These are phyloP conservation scores for Westerdykella aurantiaca DNA, from an alignment of 2,329 filamentous ascomycete species.

Conservation along the genomic window DNA sequence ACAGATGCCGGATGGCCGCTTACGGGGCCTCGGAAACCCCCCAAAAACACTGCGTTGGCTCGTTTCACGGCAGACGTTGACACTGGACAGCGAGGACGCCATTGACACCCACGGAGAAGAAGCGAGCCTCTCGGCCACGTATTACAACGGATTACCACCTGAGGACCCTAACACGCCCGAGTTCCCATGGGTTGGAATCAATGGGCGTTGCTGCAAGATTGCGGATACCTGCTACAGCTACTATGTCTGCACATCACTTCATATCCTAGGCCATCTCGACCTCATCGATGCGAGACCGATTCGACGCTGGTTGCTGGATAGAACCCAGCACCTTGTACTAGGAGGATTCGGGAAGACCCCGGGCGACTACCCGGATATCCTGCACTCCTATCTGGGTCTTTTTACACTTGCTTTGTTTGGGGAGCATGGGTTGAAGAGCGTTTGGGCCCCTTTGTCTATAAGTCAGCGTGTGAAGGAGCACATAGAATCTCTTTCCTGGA, in stretches of 20 bases:
- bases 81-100: slow-evolving; percentile 39
- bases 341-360: slow-evolving; percentile 45
- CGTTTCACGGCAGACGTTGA: slow-evolving; percentile 42
- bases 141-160: slow-evolving; percentile 14
- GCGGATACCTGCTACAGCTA: slow-evolving; percentile 95
- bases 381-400: slow-evolving; percentile 85
- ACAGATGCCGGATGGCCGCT: slow-evolving; percentile 19
- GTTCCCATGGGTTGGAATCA: slow-evolving; percentile 65
- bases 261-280: slow-evolving; percentile 38
- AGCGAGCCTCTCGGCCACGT: slow-evolving; percentile 37
- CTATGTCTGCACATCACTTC: slow-evolving; percentile 69
- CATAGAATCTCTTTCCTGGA: slow-evolving; percentile 34
- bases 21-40: slow-evolving; percentile 36
- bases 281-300: slow-evolving; percentile 57
- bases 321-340: slow-evolving; percentile 73
- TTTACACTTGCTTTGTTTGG: slow-evolving; percentile 70
- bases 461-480: slow-evolving; percentile 50
- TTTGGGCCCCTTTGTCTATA: slow-evolving; percentile 73
- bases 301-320: slow-evolving; percentile 73
- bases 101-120: slow-evolving; percentile 35
- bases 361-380: slow-evolving; percentile 57
- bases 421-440: slow-evolving; percentile 60
- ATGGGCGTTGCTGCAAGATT: slow-evolving; percentile 83
- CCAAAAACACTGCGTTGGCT: slow-evolving; percentile 43
- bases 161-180: slow-evolving; percentile 39